Base-by-base conservation (phyloP, 306 rosid species). In the Ormosia emarginata region DNA sequence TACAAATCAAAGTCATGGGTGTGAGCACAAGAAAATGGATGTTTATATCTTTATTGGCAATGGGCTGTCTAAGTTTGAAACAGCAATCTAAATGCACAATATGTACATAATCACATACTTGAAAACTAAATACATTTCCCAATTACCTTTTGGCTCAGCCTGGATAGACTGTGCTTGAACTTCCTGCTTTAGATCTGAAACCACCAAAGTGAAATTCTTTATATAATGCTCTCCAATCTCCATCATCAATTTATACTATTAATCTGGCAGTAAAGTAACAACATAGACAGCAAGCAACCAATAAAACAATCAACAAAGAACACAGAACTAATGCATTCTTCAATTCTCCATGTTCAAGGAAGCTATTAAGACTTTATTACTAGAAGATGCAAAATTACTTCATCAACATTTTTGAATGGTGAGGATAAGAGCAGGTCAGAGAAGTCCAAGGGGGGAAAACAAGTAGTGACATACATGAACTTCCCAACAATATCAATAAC, bases 81-180 rank as follows among this genome's bases (percentile, higher is more conserved):
- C 34, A 67, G 49, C 2, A 55, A 83, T 53, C 10, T 13, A 71
- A 76, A 52, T 12, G 67, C 37, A 67, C 57, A 82, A 44, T 3
- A 82, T 29, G 40, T 24, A 24, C 3, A 65, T 37, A 74, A 62
- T 1, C 7, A 57, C 59, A 53, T 56, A 33, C 62, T 81, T 30
- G 46, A 56, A 71, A 79, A 68, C 14, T 40, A 63, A 65, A 80
- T 17, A 69, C 32, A 50, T 43, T 40, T 56, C 30, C 11, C 58
- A 18, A 17, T 66, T 71, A 92, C 99, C 97, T 85, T 87, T 91
- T 47, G 85, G 88, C 81, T 86, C 93, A 75, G 81, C 82, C 46
- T 75, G 90, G 34, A 55, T 83, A 43, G 86, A 79, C 77, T 71
- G 81, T 32, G 80, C 56, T 64, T 71, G 77, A 70, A 79, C 84